Percentiles rank a stretch among this genome's conserved stretches.
Evolutionary conservation across 148 eudicot genomes (phyloP).

Genomic region (Cornus kousa): DNA sequence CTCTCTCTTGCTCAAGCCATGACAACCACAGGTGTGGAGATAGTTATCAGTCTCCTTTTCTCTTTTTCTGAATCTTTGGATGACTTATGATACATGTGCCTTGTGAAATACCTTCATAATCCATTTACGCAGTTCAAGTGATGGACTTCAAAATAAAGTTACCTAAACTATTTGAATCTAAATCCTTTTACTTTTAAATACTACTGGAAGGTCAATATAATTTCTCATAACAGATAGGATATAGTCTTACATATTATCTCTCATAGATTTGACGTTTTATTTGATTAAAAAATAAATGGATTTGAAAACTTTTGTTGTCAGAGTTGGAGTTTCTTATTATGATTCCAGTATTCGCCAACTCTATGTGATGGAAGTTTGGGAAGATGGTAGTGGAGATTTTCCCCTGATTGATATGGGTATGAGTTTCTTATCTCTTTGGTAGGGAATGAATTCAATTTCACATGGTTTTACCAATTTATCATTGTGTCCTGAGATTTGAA

Average conservation of each 20-base stretch:
- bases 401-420: constrained; percentile 82
- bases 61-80: neutral
- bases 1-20: neutral
- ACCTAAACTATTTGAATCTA: neutral
- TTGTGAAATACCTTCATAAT: neutral
- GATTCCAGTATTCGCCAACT: constrained; percentile 78
- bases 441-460: constrained; percentile 3
- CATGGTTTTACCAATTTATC: neutral
- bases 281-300: neutral
- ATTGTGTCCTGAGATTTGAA: neutral
- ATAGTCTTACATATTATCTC: neutral
- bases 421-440: constrained; percentile 6
- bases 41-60: neutral
- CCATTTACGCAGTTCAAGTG: neutral
- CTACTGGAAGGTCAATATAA: neutral
- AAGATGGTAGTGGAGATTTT: constrained; percentile 67
- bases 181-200: neutral
- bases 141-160: neutral
- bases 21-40: neutral
- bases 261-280: neutral
- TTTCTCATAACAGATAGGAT: neutral
- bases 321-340: constrained; percentile 88
- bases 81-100: neutral
- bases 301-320: constrained; percentile 22
- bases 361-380: constrained; percentile 88